A percentile compares a stretch with the other conserved stretches of the same genome.
Conservation (phyloP, 345 rosid species). For the Jatropha curcas region DNA sequence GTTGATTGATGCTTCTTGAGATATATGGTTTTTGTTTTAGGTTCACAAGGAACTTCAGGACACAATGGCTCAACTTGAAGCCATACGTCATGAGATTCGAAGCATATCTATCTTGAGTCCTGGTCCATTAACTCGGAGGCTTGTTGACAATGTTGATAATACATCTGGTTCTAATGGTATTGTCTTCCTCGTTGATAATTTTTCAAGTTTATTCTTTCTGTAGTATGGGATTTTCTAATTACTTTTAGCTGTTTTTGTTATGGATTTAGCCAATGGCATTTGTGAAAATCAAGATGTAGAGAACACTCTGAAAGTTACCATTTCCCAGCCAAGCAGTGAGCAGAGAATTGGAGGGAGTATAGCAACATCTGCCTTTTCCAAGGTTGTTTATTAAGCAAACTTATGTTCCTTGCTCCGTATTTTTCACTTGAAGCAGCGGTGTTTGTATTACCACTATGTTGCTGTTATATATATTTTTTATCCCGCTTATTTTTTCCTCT, state of each 20-base stretch:
- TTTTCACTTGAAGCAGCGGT: background rate
- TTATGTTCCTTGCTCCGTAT: background rate
- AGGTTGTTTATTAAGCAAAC: constrained; percentile 35
- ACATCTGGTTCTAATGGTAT: constrained; percentile 42
- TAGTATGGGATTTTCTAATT: background rate
- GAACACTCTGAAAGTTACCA: constrained; percentile 7
- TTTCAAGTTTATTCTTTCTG: constrained; percentile 1
- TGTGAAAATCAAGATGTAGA: constrained; percentile 5
- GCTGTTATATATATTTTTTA: background rate
- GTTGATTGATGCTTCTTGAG: background rate
- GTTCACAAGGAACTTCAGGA: constrained; percentile 91
- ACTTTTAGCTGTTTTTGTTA: background rate
- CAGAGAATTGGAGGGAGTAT: constrained; percentile 29
- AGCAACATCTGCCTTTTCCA: constrained; percentile 31
- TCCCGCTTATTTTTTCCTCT: background rate
- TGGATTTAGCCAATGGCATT: constrained; percentile 1
- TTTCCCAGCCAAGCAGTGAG: constrained; percentile 9
- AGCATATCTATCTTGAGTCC: constrained; percentile 69
- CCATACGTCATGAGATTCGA: constrained; percentile 78
- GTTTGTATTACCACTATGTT: background rate
- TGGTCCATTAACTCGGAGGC: constrained; percentile 70
- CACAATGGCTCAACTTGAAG: constrained; percentile 76
- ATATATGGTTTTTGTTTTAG: constrained; percentile 30
- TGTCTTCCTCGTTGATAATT: background rate
- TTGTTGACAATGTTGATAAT: constrained; percentile 43